A percentile compares a stretch with the other conserved stretches of the same genome.
Evolutionary conservation across 805 yeast species (phyloP).

Genomic region (Candida cerambycidarum): DNA sequence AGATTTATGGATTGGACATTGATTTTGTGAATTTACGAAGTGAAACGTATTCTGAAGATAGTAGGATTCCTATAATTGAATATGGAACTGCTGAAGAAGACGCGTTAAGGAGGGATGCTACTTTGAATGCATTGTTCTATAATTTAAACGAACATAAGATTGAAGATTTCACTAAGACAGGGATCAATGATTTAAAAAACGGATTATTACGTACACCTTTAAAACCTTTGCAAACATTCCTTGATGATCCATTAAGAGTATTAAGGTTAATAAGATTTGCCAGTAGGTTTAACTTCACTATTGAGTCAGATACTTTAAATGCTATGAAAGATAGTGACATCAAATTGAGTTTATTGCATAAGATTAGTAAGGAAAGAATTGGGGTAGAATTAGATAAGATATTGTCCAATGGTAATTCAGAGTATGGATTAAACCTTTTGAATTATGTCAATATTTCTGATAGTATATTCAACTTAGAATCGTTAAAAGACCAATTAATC

Average conservation of each 20-base stretch:
- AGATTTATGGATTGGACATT: constrained; percentile 76
- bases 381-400: constrained; percentile 84
- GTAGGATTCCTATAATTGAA: constrained; percentile 80
- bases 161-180: constrained; percentile 83
- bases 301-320: constrained; percentile 55
- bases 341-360: constrained; percentile 57
- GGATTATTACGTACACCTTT: constrained; percentile 88
- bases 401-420: constrained; percentile 60
- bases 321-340: constrained; percentile 68
- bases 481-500: neutral
- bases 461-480: constrained; percentile 49
- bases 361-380: constrained; percentile 86
- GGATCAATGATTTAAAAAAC: constrained; percentile 64
- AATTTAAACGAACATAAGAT: constrained; percentile 66
- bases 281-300: constrained; percentile 64
- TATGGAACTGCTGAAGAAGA: constrained; percentile 93
- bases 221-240: constrained; percentile 77
- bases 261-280: constrained; percentile 86
- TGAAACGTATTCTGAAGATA: constrained; percentile 79
- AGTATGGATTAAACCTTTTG: constrained; percentile 61
- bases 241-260: constrained; percentile 93
- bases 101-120: constrained; percentile 92
- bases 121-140: constrained; percentile 88
- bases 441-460: constrained; percentile 54
- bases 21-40: constrained; percentile 92